These are phyloP conservation scores for Phytopythium oedochilum DNA, from an alignment of 352 stramenopile species.

Conservation along the genomic window DNA sequence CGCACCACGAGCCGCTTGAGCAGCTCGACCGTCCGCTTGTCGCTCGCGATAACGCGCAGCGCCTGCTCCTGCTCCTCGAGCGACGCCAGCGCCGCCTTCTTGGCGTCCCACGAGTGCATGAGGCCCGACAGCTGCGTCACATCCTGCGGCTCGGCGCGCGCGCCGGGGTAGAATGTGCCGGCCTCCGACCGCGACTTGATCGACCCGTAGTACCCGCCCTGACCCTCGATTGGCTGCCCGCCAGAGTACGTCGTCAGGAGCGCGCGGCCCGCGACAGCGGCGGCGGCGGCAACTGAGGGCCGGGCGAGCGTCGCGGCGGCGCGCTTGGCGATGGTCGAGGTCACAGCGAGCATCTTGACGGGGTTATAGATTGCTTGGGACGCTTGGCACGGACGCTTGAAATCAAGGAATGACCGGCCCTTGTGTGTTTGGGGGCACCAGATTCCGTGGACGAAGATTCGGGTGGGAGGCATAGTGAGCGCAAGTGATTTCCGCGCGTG, in stretches of 20 bases:
- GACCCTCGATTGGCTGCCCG: slow-evolving; percentile 83
- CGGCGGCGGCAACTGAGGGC: neutral
- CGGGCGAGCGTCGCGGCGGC: no score
- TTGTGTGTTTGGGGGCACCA: no score
- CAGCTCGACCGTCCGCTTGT: slow-evolving; percentile 35
- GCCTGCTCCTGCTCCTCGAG: slow-evolving; percentile 32
- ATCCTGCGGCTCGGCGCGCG: slow-evolving; percentile 59
- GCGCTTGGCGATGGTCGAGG: slow-evolving; percentile 2
- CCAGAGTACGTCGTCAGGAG: slow-evolving; percentile 81
- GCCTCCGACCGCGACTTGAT: slow-evolving; percentile 74
- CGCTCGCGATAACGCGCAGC: slow-evolving; percentile 29
- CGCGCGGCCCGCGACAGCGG: neutral
- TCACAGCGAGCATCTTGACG: neutral
- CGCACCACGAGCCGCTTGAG: slow-evolving; percentile 67
- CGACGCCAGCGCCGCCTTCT: slow-evolving; percentile 26
- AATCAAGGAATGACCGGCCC: slow-evolving; percentile 5
- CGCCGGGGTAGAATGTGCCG: slow-evolving; percentile 52
- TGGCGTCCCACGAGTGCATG: slow-evolving; percentile 49
- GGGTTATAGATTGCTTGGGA: no score
- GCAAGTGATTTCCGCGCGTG: neutral
- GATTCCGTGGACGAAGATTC: neutral
- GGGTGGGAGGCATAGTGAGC: neutral
- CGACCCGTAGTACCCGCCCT: slow-evolving; percentile 90
- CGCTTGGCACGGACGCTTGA: slow-evolving; percentile 2
- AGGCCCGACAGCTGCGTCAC: slow-evolving; percentile 48